Base-by-base conservation (phyloP, 1,284 basidiomycete species). In the Rhodotorula glutinis region DNA sequence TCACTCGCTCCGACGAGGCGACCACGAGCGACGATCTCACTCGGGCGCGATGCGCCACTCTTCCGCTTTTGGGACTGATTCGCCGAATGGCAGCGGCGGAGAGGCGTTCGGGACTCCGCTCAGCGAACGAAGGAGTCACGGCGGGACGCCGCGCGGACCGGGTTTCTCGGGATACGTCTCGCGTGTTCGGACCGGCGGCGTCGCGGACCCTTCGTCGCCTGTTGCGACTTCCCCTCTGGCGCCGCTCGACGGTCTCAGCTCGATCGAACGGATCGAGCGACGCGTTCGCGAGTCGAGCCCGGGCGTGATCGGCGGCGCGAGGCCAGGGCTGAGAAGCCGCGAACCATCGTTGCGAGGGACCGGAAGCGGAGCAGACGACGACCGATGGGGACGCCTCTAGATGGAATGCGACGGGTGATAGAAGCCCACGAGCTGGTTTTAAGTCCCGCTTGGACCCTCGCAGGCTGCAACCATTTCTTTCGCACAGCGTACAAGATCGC, bases 111-210 rank as follows among this genome's bases (percentile, higher is more conserved):
- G 47, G 11, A 25, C 58, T 47, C 40, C 38, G 21, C 38, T 49
- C 38, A 30, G 25, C 49, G 58, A 52, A 38, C 58, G 57, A 21
- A 38, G 58, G 47, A 52, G 58, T 25, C 38, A 59, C 38, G 38
- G 47, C 11, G 47, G 46, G 21, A 51, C 59, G 23, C 40, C 59
- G 0, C 40, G 43, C 49, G n/a, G 46, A 19, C 49, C 58, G 19
- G 64, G 64, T 0, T 65, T 65, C 59, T 57, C 59, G 30, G 56
- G 59, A n/a, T 61, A 60, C 54, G 63, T 61, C 41, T 47, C 64
- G 49, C 49, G 62, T 14, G 52, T 55, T 14, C 53, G 53, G 9
- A 13, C 33, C 53, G 33, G 33, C 33, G 33, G 33, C 33, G 33
- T 9, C 58, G 38, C 25, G 10, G 33, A 30, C 25, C 17, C 53